Evolutionary conservation across 257 asterid species (phyloP).

Genomic region (Leonotis leonurus): DNA sequence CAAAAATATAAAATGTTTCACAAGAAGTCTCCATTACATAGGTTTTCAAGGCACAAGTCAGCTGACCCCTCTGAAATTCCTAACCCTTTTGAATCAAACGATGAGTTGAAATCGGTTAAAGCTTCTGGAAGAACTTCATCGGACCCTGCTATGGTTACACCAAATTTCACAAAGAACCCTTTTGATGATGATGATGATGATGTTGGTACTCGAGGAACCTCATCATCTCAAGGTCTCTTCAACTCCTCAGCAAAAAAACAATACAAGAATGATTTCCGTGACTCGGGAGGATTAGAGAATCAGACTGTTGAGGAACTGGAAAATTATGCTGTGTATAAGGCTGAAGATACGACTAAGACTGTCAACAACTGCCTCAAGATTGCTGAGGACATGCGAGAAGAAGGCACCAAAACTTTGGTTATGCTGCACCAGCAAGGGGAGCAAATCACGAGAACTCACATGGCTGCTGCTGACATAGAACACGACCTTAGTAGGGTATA

Average conservation of each 20-base stretch:
- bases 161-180: slow-evolving; percentile 35
- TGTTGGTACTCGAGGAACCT: slow-evolving; percentile 33
- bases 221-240: slow-evolving; percentile 34
- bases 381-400: slow-evolving; percentile 90
- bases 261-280: slow-evolving; percentile 74
- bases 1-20: slow-evolving; percentile 39
- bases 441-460: slow-evolving; percentile 80
- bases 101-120: slow-evolving; percentile 36
- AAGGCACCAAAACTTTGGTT: slow-evolving; percentile 73
- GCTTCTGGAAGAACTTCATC: slow-evolving; percentile 51
- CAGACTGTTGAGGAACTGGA: slow-evolving; percentile 78
- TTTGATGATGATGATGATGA: slow-evolving; percentile 58
- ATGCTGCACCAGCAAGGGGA: slow-evolving; percentile 93
- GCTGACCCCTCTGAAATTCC: slow-evolving; percentile 26
- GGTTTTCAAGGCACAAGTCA: slow-evolving; percentile 49
- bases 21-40: slow-evolving; percentile 60
- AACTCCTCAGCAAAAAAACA: slow-evolving; percentile 50
- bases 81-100: slow-evolving; percentile 65
- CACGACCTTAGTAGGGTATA: slow-evolving; percentile 93
- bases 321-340: slow-evolving; percentile 60
- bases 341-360: slow-evolving; percentile 74
- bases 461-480: slow-evolving; percentile 80
- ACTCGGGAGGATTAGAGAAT: slow-evolving; percentile 74
- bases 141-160: slow-evolving; percentile 42
- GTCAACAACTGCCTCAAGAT: slow-evolving; percentile 75